Percentiles rank a stretch among this genome's conserved stretches.
These are phyloP conservation scores for Acorus calamus DNA, from an alignment of 106 monocot genomes.

Conservation along the genomic window DNA sequence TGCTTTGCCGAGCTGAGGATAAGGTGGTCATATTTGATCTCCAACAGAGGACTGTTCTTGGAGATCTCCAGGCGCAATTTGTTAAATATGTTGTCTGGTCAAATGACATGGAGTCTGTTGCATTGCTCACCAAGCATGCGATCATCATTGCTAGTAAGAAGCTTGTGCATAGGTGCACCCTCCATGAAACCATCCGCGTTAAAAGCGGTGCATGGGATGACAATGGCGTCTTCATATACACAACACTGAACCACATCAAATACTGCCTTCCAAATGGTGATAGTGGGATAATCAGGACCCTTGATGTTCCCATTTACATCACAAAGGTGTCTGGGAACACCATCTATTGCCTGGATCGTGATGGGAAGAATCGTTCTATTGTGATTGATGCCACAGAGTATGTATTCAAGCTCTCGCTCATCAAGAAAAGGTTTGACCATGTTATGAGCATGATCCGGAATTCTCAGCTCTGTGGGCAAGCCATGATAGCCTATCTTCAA, in stretches of 20 bases:
- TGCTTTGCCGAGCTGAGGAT: constrained; percentile 75
- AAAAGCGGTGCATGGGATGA: constrained; percentile 99
- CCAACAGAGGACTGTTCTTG: constrained; percentile 66
- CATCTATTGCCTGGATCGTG: constrained; percentile 79
- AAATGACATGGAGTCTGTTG: constrained; percentile 80
- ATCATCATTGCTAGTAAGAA: constrained; percentile 79
- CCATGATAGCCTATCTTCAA: constrained; percentile 84
- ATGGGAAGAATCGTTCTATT: constrained; percentile 58
- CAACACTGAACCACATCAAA: constrained; percentile 87
- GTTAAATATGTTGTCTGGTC: constrained; percentile 90
- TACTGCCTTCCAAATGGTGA: constrained; percentile 95
- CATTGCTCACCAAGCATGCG: constrained; percentile 78
- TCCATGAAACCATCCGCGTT: constrained; percentile 96
- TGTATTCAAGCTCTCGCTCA: constrained; percentile 86
- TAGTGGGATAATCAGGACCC: constrained; percentile 77
- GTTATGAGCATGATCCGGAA: constrained; percentile 87
- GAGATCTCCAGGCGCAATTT: constrained; percentile 70
- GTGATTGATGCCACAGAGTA: constrained; percentile 84
- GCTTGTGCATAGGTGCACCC: constrained; percentile 69
- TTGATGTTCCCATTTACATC: constrained; percentile 77
- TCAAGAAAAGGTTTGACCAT: constrained; percentile 68
- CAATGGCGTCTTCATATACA: constrained; percentile 87
- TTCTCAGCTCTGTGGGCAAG: constrained; percentile 85
- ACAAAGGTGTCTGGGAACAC: constrained; percentile 59
- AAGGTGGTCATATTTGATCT: constrained; percentile 72